phyloP scores from a whole-genome alignment of 441 rosid genomes.

The Sinapis alba region DNA sequence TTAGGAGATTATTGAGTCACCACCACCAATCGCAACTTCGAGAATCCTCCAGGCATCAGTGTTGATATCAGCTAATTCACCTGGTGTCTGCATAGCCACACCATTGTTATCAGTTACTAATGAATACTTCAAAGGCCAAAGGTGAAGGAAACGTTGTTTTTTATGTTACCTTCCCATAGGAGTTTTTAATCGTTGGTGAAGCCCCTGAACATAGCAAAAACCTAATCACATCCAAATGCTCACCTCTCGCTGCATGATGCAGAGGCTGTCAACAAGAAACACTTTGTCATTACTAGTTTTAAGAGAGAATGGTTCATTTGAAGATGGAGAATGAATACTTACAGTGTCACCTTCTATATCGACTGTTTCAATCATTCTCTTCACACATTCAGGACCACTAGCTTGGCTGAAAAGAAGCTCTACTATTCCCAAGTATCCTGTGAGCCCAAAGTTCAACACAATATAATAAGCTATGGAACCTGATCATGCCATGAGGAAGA shows the following conservation, averaged over 20 bases:
- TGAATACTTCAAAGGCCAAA: background rate
- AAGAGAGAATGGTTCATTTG: background rate
- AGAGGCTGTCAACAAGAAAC: conserved; percentile 63
- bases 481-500: conserved; percentile 2
- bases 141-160: background rate
- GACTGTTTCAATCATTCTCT: conserved; percentile 75
- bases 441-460: background rate
- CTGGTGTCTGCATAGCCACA: too few species aligned
- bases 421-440: conserved; percentile 75
- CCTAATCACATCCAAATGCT: conserved; percentile 67
- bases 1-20: conserved; percentile 16
- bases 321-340: conserved; percentile 42
- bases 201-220: conserved; percentile 75
- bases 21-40: conserved; percentile 48
- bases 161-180: conserved; percentile 65
- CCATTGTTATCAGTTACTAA: too few species aligned
- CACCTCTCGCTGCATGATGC: conserved; percentile 94
- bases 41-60: conserved; percentile 67
- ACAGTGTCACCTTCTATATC: conserved; percentile 88
- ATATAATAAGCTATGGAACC: conserved; percentile 5
- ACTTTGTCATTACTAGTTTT: background rate
- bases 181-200: conserved; percentile 57
- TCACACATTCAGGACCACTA: conserved; percentile 44
- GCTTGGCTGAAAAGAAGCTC: conserved; percentile 67
- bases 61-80: conserved; percentile 61